Base-by-base conservation (phyloP, 106 monocot species). In the Phalaenopsis aphrodite region DNA sequence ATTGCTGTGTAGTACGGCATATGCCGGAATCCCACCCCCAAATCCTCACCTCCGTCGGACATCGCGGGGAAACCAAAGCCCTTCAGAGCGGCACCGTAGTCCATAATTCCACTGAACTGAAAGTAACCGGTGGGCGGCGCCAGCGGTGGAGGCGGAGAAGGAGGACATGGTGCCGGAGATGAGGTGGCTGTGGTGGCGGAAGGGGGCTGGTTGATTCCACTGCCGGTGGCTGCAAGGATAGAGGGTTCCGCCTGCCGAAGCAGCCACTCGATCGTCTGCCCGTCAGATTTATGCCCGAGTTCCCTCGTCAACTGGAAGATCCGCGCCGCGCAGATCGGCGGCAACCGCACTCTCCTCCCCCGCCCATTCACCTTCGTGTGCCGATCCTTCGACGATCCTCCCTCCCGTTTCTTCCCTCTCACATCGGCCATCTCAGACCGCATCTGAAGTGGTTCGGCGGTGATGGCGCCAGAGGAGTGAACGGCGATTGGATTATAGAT, bases 261-360 rank as follows among this genome's bases (percentile, higher is more conserved):
- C 17, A 88, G 84, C 88, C 88, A 88, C 85, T 85, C 85, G 72
- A 88, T 85, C 39, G 85, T 88, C 77, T 88, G 79, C 9, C 88
- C 88, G 24, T 88, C 88, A 23, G 88, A 72, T 10, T 77, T 78
- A 76, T 87, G 84, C 16, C 84, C 84, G 46, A 87, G 84, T 65
- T 87, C 87, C 74, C 84, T 67, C 23, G 87, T 88, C 19, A 88
- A 58, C 77, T 88, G 88, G 82, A 85, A 88, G 56, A 88, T 75
- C 57, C 88, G 57, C 2, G 88, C 88, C 3, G 85, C 88, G 41
- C 82, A 85, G 36, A 83, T 8, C 55, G 85, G 82, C 38, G 85
- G 88, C 75, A 88, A 47, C 2, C 88, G 82, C 24, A 88, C 85
- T 23, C 87, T 73, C 42, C 85, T 72, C 12, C 87, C 85, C 14